phyloP scores from a whole-genome alignment of 2,329 filamentous ascomycete genomes.

The Didymella keratinophila region DNA sequence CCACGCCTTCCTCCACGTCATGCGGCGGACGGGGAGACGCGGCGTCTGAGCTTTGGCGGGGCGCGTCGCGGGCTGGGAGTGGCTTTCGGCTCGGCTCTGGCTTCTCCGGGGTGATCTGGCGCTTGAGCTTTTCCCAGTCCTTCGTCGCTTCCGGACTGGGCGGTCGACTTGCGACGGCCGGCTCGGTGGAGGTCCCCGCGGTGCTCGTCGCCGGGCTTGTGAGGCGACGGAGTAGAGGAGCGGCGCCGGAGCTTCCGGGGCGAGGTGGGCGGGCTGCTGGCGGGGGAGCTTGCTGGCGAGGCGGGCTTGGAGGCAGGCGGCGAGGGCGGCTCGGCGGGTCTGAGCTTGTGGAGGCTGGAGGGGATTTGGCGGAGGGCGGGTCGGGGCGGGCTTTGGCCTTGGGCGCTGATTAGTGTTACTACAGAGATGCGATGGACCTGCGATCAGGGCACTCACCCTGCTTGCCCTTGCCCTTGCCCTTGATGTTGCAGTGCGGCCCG shows the following conservation, averaged over 20 bases:
- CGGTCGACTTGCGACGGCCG: constrained; percentile 37
- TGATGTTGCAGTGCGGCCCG: constrained; percentile 51
- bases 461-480: constrained; percentile 45
- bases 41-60: constrained; percentile 47
- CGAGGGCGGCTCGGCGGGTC: constrained; percentile 42
- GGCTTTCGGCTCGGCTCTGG: constrained; percentile 22
- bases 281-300: constrained; percentile 21
- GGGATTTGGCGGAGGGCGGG: constrained; percentile 44
- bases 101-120: constrained; percentile 36
- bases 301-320: constrained; percentile 36
- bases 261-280: constrained; percentile 42
- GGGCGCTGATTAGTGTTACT: constrained; percentile 50
- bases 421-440: too few relatives aligned
- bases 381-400: constrained; percentile 40
- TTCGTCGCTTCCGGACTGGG: constrained; percentile 38
- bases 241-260: constrained; percentile 42
- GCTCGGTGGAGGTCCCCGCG: constrained; percentile 44
- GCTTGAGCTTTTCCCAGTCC: constrained; percentile 35
- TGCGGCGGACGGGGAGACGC: constrained; percentile 37
- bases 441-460: constrained; percentile 47
- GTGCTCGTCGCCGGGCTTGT: constrained; percentile 48
- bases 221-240: constrained; percentile 48
- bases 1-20: constrained; percentile 19
- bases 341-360: constrained; percentile 36
- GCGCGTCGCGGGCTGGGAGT: constrained; percentile 44